phyloP scores from a whole-genome alignment of 2,329 filamentous ascomycete species.

The Annulohypoxylon truncatum region DNA sequence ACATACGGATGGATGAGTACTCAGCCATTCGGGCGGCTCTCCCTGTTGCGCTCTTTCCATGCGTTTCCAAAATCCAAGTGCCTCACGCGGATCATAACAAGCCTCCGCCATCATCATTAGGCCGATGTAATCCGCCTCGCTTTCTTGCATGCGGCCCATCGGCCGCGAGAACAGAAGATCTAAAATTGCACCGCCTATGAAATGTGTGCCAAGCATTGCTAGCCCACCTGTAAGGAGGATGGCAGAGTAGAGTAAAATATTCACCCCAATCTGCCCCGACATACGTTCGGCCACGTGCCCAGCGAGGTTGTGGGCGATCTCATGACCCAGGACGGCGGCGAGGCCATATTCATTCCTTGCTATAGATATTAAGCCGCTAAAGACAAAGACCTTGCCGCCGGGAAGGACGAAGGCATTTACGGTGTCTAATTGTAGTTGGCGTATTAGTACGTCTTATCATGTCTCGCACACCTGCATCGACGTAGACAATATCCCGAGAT shows the following conservation, averaged over 20 bases:
- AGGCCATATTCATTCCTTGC: conserved; percentile 75
- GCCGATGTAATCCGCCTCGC: conserved; percentile 83
- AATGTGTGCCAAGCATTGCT: conserved; percentile 55
- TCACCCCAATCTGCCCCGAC: conserved; percentile 64
- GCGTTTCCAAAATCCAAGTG: conserved; percentile 73
- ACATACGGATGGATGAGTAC: conserved; percentile 78
- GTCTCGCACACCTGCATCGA: background rate
- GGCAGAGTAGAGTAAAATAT: conserved; percentile 62
- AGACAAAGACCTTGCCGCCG: conserved; percentile 83
- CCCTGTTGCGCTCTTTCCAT: conserved; percentile 67
- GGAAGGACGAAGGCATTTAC: conserved; percentile 83
- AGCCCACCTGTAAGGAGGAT: conserved; percentile 62
- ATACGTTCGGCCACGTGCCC: conserved; percentile 74
- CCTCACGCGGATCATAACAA: conserved; percentile 78
- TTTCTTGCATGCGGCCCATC: conserved; percentile 77
- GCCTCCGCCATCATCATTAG: conserved; percentile 85
- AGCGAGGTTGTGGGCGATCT: conserved; percentile 81
- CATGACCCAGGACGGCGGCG: conserved; percentile 81
- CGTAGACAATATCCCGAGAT: background rate
- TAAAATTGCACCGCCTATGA: conserved; percentile 62
- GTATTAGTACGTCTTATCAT: conserved; percentile 18
- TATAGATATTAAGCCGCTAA: conserved; percentile 76
- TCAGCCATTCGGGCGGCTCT: conserved; percentile 76
- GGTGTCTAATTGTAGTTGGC: conserved; percentile 51
- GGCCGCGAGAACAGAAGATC: conserved; percentile 75